Conservation (phyloP, 371 early-diverging fungal genomes). For the Mortierella sp. region DNA sequence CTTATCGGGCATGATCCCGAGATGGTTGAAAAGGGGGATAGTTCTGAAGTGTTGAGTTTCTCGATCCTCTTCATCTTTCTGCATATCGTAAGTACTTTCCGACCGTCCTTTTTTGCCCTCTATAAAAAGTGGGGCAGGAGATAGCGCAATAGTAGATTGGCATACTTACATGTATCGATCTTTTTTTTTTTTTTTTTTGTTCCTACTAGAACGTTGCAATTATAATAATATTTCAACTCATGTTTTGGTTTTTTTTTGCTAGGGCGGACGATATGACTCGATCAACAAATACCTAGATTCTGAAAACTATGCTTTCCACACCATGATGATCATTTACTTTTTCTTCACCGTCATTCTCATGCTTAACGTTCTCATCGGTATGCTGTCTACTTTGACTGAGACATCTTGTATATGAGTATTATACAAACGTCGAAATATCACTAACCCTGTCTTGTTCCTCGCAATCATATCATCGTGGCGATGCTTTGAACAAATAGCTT, state of each 20-base stretch:
- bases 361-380: constrained; percentile 37
- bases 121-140: too few relatives aligned
- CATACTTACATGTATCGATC: too few relatives aligned
- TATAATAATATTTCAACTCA: too few relatives aligned
- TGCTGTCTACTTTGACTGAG: neutral
- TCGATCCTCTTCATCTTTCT: constrained; percentile 17
- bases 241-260: neutral
- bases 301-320: constrained; percentile 5
- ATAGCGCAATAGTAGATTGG: too few relatives aligned
- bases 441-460: too few relatives aligned
- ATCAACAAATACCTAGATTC: constrained; percentile 2
- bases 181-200: too few relatives aligned
- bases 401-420: too few relatives aligned
- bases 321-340: constrained; percentile 22
- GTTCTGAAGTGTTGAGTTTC: constrained; percentile 9
- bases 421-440: too few relatives aligned
- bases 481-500: constrained; percentile 3
- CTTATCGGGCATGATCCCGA: neutral
- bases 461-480: too few relatives aligned
- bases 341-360: constrained; percentile 25
- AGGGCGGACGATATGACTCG: constrained; percentile 25
- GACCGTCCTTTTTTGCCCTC: too few relatives aligned
- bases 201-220: too few relatives aligned
- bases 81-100: constrained; percentile 22
- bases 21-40: neutral